These are phyloP conservation scores for Gossypium gossypioides DNA, from an alignment of 441 rosid genomes.

Conservation along the genomic window DNA sequence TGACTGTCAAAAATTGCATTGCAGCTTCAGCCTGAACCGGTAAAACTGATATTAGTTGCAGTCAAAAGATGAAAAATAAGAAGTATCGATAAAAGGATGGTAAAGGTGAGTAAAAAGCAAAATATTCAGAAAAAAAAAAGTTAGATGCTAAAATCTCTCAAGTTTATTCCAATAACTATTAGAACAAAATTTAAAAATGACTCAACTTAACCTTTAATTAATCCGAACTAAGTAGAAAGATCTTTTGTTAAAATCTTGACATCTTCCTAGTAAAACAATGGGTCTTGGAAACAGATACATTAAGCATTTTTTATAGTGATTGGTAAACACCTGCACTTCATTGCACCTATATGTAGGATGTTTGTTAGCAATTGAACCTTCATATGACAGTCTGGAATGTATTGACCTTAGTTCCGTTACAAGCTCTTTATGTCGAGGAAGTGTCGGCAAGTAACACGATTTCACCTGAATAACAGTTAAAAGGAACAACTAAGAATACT, in stretches of 20 bases:
- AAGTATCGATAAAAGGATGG: background rate
- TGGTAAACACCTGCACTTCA: slow-evolving; percentile 63
- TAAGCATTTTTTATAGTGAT: slow-evolving; percentile 4
- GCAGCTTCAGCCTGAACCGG: slow-evolving; percentile 67
- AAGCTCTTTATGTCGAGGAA: slow-evolving; percentile 71
- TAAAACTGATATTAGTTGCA: slow-evolving; percentile 3
- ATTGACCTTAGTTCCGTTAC: slow-evolving; percentile 61
- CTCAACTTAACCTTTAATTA: background rate
- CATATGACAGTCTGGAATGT: slow-evolving; percentile 51
- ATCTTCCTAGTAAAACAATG: background rate
- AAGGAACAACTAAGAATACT: slow-evolving; percentile 1
- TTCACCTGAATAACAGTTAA: slow-evolving; percentile 37
- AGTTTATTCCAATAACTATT: background rate
- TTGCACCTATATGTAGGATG: slow-evolving; percentile 76
- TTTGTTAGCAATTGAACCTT: slow-evolving; percentile 49
- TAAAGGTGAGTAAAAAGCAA: background rate
- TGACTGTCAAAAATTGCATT: slow-evolving; percentile 45
- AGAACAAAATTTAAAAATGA: background rate
- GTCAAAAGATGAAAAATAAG: background rate
- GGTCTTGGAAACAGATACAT: background rate
- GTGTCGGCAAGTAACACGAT: slow-evolving; percentile 52
- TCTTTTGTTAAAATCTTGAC: background rate
- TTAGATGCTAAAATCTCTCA: background rate
- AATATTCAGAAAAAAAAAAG: background rate
- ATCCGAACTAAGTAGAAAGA: background rate